Base-by-base conservation (phyloP, 108 stramenopile genomes). In the Aureococcus anophagefferens region DNA sequence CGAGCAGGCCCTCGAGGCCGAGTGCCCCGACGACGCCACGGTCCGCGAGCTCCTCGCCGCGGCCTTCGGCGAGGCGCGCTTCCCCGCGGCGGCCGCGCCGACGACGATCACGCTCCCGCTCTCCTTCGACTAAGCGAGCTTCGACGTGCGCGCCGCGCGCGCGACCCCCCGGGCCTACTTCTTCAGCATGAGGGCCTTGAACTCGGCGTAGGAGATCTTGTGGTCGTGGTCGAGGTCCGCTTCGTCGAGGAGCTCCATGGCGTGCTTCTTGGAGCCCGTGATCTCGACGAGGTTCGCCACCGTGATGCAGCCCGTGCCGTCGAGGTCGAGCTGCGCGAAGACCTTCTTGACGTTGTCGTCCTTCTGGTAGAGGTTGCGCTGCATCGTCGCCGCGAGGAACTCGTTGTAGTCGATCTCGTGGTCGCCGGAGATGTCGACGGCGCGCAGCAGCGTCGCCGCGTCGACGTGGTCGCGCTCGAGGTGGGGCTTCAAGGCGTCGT, bases 371-470 rank as follows among this genome's bases (percentile, higher is more conserved):
- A 36, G 34, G 45, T 68, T 46, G 33, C 30, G 35, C 68, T 91
- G 89, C 33, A 96, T 77, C 15, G 94, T 93, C 14, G 93, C 94
- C n/a, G 93, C 94, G 62, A 96, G 74, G 81, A 96, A 96, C 78
- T 96, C 94, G 34, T 85, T 87, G 74, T 92, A 96, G 45, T 85
- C 77, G 16, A 95, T 85, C 21, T 73, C 79, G 32, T 88, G 90
- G 65, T 82, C 89, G 31, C 81, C 81, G 78, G 93, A 89, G n/a
- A 94, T 65, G 79, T 96, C 91, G 40, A 13, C 40, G 40, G 40
- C 40, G 9, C 13, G 9, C 40, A 44, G 5, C 9, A 44, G 40
- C 40, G 40, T 11, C 40, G 40, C 40, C 40, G 40, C 40, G 40
- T 44, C 40, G 40, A 5, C 9, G 40, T 44, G 9, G 40, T 13